Evolutionary conservation across 345 rosid genomes (phyloP), one percentile per base, ranked within the genome.

Genomic region (Populus deltoides): DNA sequence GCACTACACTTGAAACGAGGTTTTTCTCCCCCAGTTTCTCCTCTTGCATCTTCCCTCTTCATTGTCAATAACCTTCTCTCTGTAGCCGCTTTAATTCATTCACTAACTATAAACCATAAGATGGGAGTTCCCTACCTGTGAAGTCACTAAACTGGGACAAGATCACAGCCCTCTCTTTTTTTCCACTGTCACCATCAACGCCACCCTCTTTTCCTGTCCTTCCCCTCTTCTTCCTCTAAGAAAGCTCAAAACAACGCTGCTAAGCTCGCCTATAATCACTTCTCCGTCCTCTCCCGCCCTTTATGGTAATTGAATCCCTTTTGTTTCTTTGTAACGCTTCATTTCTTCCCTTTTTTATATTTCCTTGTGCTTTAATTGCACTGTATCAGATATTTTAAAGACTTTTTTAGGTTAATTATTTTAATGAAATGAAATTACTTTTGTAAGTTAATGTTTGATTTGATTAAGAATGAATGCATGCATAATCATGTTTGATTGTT

Each of bases 221-320:
- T 66, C 6, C 68, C 39, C 29, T 22, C 74, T 27, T 73, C 13
- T 10, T 74, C 89, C 43, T 67, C 86, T 61, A 89, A 86, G 70
- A 74, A 79, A 7, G 88, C 90, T 3, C 89, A 89, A 35, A 86
- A 85, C 55, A 78, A 85, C 4, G 90, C 87, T 16, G 92, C 90
- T 17, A 57, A 59, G 15, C 45, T 81, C 71, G 92, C 92, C 31
- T 43, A 77, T 27, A 68, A 41, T 17, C 80, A 83, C 51, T 77
- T 86, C 83, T 49, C 73, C 13, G 1, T 20, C 72, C 7, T 41
- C 72, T 5, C 8, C 47, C 39, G 35, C 5, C 35, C 35, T 20
- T 7, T 3, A 16, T n/a, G 33, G 57, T 68, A 33, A 8, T 57
- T 57, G 27, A 57, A 57, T 10, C 24, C 63, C 27, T 18, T 25